Evolutionary conservation across 768 basidiomycete species (phyloP), one percentile per base, ranked within the genome.

Genomic region (Baorangia bicolor): DNA sequence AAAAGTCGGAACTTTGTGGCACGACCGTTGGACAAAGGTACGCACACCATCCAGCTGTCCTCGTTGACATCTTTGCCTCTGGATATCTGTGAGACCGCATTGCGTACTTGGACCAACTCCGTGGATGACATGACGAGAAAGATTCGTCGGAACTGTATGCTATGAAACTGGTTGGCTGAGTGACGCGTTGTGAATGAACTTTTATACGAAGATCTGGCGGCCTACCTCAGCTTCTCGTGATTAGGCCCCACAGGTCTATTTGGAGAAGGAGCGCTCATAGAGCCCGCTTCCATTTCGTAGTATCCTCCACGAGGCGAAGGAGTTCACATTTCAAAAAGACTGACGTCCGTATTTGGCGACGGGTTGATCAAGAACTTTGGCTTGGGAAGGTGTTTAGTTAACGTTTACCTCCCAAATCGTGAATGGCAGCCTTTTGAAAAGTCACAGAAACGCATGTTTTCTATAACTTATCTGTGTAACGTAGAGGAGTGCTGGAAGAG

Each of bases 11-110:
- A 13, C 4, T 18, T 4, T 4, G 25, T 27, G 18, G 9, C 41
- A 39, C 3, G 14, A 30, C 2, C 5, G 6, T 25, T 25, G n/a
- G 27, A 40, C 12, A 5, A 30, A 20, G 48, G 30, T 39, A 51
- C 62, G 42, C 27, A 63, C 62, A 60, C 52, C 62, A 64, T 64
- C 62, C 62, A 63, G 42, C 49, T 50, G 20, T 64, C 62, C 40
- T 64, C 58, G 28, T 64, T 64, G 5, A 64, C 55, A 44, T 63
- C 62, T 30, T 43, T 64, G 11, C 62, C 62, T 53, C 23, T 60
- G 38, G 62, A 64, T 54, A 64, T 49, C 46, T 56, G 62, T 13
- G 62, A 53, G 55, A 64, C 25, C 10, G 62, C 62, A 25, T 60
- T 41, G 51, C 58, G 62, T 14, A 63, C 58, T 46, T 57, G 41